Evolutionary conservation across 257 asterid species (phyloP), one percentile per base, ranked within the genome.

Genomic region (Ilex aquifolium): DNA sequence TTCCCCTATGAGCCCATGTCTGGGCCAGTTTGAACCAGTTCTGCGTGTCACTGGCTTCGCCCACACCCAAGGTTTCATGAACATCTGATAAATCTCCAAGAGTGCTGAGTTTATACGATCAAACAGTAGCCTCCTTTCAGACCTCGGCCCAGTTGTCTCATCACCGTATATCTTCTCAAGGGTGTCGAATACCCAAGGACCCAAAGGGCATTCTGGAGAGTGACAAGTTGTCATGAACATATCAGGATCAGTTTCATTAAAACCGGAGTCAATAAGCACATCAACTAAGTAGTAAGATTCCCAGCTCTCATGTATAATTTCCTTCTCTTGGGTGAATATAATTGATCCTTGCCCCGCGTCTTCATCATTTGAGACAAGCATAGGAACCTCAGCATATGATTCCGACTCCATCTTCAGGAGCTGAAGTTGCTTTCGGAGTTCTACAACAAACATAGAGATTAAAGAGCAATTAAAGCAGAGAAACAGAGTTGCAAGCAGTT

Each of bases 331-430:
- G 9, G 67, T 69, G 65, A 30, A 52, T 21, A 39, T 44, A 17
- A 68, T 74, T 27, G 83, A 68, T 39, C 21, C 67, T 16, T 68
- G 83, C 12, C 31, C 52, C 57, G 53, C 67, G 56, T 78, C 83
- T 51, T 86, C 88, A 68, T 79, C 76, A 21, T 65, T 79, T 44
- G 82, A 66, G 32, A 48, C 32, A 57, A 57, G 69, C 5, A 73
- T 42, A 42, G 85, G 55, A 31, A 65, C 42, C 32, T 84, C 88
- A 13, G 77, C 64, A 66, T 54, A 65, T 64, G 76, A 29, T 73
- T 79, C 84, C 1, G 96, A 78, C 74, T 89, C 96, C 85, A 80
- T 85, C 75, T 81, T 93, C 67, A 93, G 95, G 72, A 85, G 95
- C 73, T 78, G 84, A 76, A 93, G 76, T 67, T 93, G 86, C 87